Base-by-base conservation (phyloP, 1,139 yeast genomes). In the Sugiyamaella novakii region DNA sequence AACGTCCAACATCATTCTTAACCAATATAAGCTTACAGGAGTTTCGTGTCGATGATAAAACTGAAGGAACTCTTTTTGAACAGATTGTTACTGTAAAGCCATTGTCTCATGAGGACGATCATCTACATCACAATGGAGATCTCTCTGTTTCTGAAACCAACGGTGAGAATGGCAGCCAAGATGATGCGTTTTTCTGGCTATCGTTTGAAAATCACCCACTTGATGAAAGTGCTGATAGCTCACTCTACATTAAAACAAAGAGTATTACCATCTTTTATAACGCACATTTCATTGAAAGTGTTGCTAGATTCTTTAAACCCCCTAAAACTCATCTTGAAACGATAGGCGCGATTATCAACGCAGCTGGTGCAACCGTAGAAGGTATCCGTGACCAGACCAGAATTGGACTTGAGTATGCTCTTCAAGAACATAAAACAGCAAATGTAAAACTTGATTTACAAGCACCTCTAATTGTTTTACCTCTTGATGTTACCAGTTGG, bases 351-450 rank as follows among this genome's bases (percentile, higher is more conserved):
- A 81, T 94, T 24, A 81, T 94, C 81, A 86, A 83, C 65, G 98
- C 96, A 0, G 98, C 99, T 0, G 96, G 91, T 56, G 89, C 92
- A 0, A 89, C 97, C 0, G 86, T 94, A 51, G 96, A 89, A 64
- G 97, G 95, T 1, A 73, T 94, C 55, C 83, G 96, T 0, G 76
- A 84, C 24, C 96, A 89, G 64, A 92, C 98, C 0, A 75, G 98
- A 61, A 78, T 94, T 54, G 98, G 98, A 0, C 75, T 94, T 29
- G 96, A 91, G 65, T 89, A 94, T 59, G 95, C 96, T 0, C 74
- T 94, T 55, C 95, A 89, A 54, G 96, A 92, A 60, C 98, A 92
- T 68, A 89, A 91, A 64, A 91, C 98, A 0, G 72, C 91, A 46
- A 84, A 88, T 62, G 79, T 91, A 21, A 81, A 86, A 59, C 76